phyloP scores from a whole-genome alignment of 805 yeast genomes.

The Debaryomyces prosopidis region DNA sequence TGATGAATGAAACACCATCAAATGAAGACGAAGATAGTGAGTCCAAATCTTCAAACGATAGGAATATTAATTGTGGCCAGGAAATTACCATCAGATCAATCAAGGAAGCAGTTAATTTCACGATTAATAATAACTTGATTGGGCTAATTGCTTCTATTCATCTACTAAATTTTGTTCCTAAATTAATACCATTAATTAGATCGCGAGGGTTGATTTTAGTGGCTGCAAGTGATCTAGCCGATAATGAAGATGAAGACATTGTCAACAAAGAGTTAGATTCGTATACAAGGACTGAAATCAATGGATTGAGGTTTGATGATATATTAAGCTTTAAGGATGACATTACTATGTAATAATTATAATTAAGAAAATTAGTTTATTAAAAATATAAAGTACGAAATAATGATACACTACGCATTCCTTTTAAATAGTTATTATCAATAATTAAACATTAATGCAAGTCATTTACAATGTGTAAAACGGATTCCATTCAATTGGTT shows the following conservation, averaged over 20 bases:
- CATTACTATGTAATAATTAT: constrained; percentile 23
- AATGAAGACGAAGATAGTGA: constrained; percentile 1
- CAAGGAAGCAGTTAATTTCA: constrained; percentile 79
- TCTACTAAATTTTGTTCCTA: constrained; percentile 71
- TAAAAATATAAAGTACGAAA: background rate
- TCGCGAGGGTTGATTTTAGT: constrained; percentile 81
- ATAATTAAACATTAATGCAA: background rate
- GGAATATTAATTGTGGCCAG: constrained; percentile 30
- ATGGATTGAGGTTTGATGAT: constrained; percentile 66
- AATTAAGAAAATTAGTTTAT: background rate
- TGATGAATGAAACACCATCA: constrained; percentile 23
- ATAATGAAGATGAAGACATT: constrained; percentile 21
- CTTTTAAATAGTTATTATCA: background rate
- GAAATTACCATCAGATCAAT: constrained; percentile 59
- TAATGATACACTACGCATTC: background rate
- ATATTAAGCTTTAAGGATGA: constrained; percentile 68
- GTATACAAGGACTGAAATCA: constrained; percentile 49
- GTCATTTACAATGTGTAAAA: too few species aligned
- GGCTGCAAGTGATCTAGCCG: constrained; percentile 51
- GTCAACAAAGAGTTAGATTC: constrained; percentile 33
- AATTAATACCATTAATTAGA: constrained; percentile 70
- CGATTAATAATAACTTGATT: constrained; percentile 76
- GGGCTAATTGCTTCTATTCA: constrained; percentile 80
- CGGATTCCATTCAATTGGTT: too few species aligned
- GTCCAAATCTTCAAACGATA: constrained; percentile 11